Base-by-base conservation (phyloP, 2,329 filamentous ascomycete species). In the Exophiala sp. region DNA sequence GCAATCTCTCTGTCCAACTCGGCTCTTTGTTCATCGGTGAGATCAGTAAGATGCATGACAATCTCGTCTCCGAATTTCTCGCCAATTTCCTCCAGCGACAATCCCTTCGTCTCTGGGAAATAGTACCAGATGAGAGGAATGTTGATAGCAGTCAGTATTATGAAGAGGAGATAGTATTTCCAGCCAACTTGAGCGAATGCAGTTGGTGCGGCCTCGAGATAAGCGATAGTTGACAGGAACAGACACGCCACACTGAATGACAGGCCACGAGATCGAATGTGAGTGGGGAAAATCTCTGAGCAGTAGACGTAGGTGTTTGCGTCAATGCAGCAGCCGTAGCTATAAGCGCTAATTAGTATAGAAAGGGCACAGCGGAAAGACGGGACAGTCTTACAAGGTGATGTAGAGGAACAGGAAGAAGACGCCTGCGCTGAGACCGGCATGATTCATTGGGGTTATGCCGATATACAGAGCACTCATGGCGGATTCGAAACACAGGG, bases 251-350 rank as follows among this genome's bases (percentile, higher is more conserved):
- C 75, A 1, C 74, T 75, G 33, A 78, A 71, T 3, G 77, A 75
- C 11, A 71, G 75, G n/a, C 76, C 76, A 62, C 78, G 78, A 3
- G 75, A 71, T 34, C 76, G 67, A 3, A 74, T 75, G 53, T 77
- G 74, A 3, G 78, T 67, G 1, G 77, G 76, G 2, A 78, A 63
- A 38, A 79, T 76, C 57, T 79, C 75, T 0, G 75, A 73, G 3
- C 75, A 72, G 53, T 75, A 75, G 1, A 77, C 74, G 75, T 75
- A 78, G 2, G 75, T 75, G 14, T 78, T 73, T 54, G 71, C 75
- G 55, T 76, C 77, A 2, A 71, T 70, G 42, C 42, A 45, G 42
- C 42, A 32, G 18, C 24, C 42, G 42, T 45, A 45, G 42, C 39
- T 41, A 16, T 10, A 20, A 11, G 12, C 14, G 18, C 5, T 11